These are phyloP conservation scores for Citrus sinensis DNA, from an alignment of 345 rosid species.

Conservation along the genomic window DVS_A1.0 CM039168.1:17512001-17512500, in stretches of 20 bases:
- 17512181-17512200: constrained; percentile 87
- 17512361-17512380: background rate
- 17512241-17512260: constrained; percentile 91
- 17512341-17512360: background rate
- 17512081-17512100: constrained; percentile 92
- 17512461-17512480: too few species aligned
- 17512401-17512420: background rate
- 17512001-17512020: constrained; percentile 71
- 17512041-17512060: constrained; percentile 75
- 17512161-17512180: constrained; percentile 80
- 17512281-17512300: constrained; percentile 22
- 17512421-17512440: too few species aligned
- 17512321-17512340: background rate
- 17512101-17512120: constrained; percentile 90
- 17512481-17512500: background rate
- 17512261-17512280: constrained; percentile 91
- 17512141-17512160: constrained; percentile 95
- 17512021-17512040: constrained; percentile 91
- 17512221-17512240: constrained; percentile 74
- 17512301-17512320: background rate
- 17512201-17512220: constrained; percentile 71
- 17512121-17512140: constrained; percentile 78
- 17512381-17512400: too few species aligned
- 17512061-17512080: constrained; percentile 95
- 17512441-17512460: too few species aligned